A percentile compares a stretch with the other conserved stretches of the same genome.
phyloP scores from a whole-genome alignment of 2,329 filamentous ascomycete species.

The Thelonectria rubi region DNA sequence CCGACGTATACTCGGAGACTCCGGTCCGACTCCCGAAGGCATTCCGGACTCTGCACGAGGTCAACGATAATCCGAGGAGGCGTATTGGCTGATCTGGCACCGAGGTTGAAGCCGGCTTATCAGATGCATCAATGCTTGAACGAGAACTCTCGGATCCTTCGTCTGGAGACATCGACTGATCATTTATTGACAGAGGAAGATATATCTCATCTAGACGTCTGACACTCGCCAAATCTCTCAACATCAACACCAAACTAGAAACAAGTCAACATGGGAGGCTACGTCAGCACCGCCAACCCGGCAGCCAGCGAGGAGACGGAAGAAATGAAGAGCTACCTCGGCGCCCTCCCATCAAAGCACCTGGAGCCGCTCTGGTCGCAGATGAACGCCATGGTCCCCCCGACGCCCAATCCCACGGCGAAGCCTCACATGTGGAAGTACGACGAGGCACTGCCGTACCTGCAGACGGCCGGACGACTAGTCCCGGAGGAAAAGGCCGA shows the following conservation, averaged over 20 bases:
- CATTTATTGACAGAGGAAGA: background rate
- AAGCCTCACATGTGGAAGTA: conserved; percentile 54
- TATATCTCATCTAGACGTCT: background rate
- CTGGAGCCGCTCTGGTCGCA: conserved; percentile 58
- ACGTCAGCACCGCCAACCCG: conserved; percentile 14
- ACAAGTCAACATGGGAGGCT: conserved; percentile 26
- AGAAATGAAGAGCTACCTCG: conserved; percentile 44
- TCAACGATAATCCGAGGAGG: background rate
- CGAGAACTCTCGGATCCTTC: background rate
- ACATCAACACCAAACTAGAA: background rate
- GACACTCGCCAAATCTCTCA: background rate
- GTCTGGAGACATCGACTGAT: background rate
- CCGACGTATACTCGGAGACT: conserved; percentile 2
- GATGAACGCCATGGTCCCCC: conserved; percentile 58
- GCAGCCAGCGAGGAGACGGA: conserved; percentile 28
- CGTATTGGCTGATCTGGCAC: background rate
- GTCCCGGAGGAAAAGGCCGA: conserved; percentile 53
- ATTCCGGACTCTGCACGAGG: background rate
- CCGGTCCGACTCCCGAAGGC: background rate
- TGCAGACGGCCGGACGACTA: conserved; percentile 47
- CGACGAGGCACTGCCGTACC: conserved; percentile 46
- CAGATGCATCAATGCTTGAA: background rate
- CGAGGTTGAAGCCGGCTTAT: background rate
- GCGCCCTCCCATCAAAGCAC: conserved; percentile 43
- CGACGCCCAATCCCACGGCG: conserved; percentile 54